phyloP scores from a whole-genome alignment of 495 filamentous ascomycete species.

The Cercophora newfieldiana region DNA sequence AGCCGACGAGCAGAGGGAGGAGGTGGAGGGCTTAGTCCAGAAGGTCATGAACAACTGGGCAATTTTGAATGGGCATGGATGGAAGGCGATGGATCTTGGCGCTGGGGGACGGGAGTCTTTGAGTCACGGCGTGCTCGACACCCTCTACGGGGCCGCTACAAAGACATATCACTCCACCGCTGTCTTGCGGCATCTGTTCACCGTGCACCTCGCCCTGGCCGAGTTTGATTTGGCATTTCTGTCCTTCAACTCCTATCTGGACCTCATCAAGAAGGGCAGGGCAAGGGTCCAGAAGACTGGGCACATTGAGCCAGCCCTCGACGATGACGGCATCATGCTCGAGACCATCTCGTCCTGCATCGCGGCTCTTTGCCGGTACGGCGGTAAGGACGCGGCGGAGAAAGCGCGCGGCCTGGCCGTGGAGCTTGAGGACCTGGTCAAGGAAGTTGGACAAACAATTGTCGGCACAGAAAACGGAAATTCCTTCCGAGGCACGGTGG shows the following conservation, averaged over 20 bases:
- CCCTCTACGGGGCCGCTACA: constrained; percentile 81
- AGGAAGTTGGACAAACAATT: constrained; percentile 33
- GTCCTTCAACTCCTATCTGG: constrained; percentile 85
- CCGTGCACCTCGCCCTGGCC: constrained; percentile 77
- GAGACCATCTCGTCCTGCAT: constrained; percentile 77
- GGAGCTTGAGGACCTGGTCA: constrained; percentile 64
- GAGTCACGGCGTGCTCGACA: constrained; percentile 72
- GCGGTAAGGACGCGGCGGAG: constrained; percentile 69
- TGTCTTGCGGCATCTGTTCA: constrained; percentile 84
- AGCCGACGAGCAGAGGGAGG: constrained; percentile 69
- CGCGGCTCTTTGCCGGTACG: constrained; percentile 77
- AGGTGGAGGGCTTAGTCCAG: constrained; percentile 79
- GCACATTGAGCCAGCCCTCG: constrained; percentile 67
- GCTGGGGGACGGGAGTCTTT: constrained; percentile 72
- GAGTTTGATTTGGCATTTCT: constrained; percentile 87
- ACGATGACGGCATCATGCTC: constrained; percentile 72
- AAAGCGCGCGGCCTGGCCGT: constrained; percentile 68
- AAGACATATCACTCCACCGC: constrained; percentile 93
- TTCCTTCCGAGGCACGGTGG: constrained; percentile 34
- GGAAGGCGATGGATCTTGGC: constrained; percentile 76
- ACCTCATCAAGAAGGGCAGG: constrained; percentile 78
- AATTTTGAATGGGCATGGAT: constrained; percentile 69
- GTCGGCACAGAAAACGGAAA: constrained; percentile 37
- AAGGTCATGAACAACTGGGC: constrained; percentile 83
- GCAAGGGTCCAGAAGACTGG: constrained; percentile 77